Conservation (phyloP, 257 asterid species). For the Avicennia marina region DNA sequence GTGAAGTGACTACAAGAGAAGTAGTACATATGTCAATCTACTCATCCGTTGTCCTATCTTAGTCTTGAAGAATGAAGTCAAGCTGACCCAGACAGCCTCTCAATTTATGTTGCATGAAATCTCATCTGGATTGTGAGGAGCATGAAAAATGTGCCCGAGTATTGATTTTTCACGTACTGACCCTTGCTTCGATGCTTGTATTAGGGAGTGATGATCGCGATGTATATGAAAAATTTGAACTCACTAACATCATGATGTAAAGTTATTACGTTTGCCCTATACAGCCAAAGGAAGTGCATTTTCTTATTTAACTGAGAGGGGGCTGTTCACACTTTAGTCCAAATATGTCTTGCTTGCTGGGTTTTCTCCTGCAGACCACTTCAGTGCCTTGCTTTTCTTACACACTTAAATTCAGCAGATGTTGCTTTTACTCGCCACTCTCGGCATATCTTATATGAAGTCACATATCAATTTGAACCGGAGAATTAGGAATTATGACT, state of each 20-base stretch:
- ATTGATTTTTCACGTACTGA: conserved; percentile 78
- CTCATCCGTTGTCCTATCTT: background rate
- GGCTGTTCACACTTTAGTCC: too few relatives aligned
- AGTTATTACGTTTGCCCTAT: too few relatives aligned
- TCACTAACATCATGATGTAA: too few relatives aligned
- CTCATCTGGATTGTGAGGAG: conserved; percentile 74
- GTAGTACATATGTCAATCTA: background rate
- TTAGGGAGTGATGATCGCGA: conserved; percentile 93
- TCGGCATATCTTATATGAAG: too few relatives aligned
- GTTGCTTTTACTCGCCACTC: too few relatives aligned
- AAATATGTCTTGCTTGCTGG: too few relatives aligned
- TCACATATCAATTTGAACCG: too few relatives aligned
- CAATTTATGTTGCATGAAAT: background rate
- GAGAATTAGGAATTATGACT: too few relatives aligned
- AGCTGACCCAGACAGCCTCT: background rate
- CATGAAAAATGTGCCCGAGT: conserved; percentile 95
- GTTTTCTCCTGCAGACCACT: too few relatives aligned
- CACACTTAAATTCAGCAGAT: too few relatives aligned
- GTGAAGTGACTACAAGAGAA: conserved; percentile 82
- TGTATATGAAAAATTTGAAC: conserved; percentile 32
- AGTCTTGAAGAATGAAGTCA: background rate
- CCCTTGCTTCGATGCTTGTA: conserved; percentile 86
- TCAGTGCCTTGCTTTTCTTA: too few relatives aligned
- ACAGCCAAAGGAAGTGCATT: background rate
- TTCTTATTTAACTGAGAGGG: too few relatives aligned